Evolutionary conservation across 768 basidiomycete genomes (phyloP).

Genomic region (Boletus speciosus): DNA sequence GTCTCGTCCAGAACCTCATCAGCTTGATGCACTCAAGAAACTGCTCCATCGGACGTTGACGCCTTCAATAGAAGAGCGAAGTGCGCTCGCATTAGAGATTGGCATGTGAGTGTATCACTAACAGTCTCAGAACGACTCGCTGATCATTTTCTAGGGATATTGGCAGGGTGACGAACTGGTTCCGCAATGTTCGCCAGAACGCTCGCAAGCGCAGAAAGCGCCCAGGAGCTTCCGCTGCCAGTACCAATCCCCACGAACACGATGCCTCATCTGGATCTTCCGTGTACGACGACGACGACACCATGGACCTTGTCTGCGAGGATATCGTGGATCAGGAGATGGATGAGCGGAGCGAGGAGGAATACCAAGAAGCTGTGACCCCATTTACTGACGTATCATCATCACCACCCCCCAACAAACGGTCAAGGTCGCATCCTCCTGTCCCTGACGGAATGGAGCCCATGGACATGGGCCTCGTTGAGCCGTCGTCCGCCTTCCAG

Average conservation of each 20-base stretch:
- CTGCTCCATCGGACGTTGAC: constrained; percentile 65
- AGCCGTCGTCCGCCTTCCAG: constrained; percentile 41
- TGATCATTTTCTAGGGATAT: constrained; percentile 53
- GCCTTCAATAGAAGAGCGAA: constrained; percentile 78
- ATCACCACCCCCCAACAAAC: constrained; percentile 34
- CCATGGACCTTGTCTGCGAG: constrained; percentile 49
- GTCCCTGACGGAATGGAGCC: constrained; percentile 28
- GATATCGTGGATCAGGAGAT: constrained; percentile 49
- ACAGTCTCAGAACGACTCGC: not conserved
- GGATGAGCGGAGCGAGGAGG: constrained; percentile 57
- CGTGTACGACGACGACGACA: constrained; percentile 40
- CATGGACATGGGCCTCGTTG: constrained; percentile 36
- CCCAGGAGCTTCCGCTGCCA: constrained; percentile 37
- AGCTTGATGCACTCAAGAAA: constrained; percentile 71
- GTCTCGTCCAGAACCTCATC: constrained; percentile 74
- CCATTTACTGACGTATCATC: constrained; percentile 57
- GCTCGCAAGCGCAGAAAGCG: constrained; percentile 68
- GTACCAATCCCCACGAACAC: constrained; percentile 41
- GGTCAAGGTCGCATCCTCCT: constrained; percentile 28
- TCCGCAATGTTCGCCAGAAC: constrained; percentile 79
- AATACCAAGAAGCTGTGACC: constrained; percentile 71
- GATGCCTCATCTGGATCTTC: constrained; percentile 52
- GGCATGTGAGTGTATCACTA: constrained; percentile 56
- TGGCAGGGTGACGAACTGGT: constrained; percentile 86
- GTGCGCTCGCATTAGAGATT: constrained; percentile 67